These are phyloP conservation scores for Trichoderma sp. DNA, from an alignment of 2,329 filamentous ascomycete species.

Conservation along the genomic window DNA sequence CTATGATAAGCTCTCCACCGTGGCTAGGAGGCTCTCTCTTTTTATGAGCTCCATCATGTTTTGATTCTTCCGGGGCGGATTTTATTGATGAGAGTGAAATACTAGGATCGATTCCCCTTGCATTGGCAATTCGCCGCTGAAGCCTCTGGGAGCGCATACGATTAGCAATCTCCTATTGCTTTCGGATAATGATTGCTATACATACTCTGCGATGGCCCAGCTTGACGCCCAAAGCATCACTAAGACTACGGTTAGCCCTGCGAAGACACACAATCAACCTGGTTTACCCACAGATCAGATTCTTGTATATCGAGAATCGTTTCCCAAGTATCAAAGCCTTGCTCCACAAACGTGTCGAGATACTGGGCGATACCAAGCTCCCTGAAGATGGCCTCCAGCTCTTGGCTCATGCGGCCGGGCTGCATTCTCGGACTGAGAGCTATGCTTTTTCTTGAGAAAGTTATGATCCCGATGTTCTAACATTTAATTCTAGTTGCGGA, in stretches of 20 bases:
- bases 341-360: slow-evolving; percentile 67
- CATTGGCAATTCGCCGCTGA: slow-evolving; percentile 78
- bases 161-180: background rate
- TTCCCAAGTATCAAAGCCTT: slow-evolving; percentile 84
- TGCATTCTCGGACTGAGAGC: background rate
- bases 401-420: slow-evolving; percentile 47
- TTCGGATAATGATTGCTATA: background rate
- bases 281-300: slow-evolving; percentile 66
- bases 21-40: slow-evolving; percentile 49
- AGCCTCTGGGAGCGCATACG: slow-evolving; percentile 60
- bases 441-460: background rate
- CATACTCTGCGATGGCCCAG: slow-evolving; percentile 76
- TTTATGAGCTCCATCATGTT: slow-evolving; percentile 51
- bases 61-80: slow-evolving; percentile 52
- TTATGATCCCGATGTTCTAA: slow-evolving; percentile 2
- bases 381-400: slow-evolving; percentile 64
- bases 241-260: slow-evolving; percentile 36
- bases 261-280: background rate
- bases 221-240: slow-evolving; percentile 72
- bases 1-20: slow-evolving; percentile 39
- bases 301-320: slow-evolving; percentile 82
- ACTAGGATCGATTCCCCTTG: slow-evolving; percentile 60
- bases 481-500: slow-evolving; percentile 22
- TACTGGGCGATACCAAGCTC: slow-evolving; percentile 80
- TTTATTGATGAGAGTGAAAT: slow-evolving; percentile 50